Base-by-base conservation (phyloP, 1,284 basidiomycete species). In the Kalmanozyma brasiliensis region DNA sequence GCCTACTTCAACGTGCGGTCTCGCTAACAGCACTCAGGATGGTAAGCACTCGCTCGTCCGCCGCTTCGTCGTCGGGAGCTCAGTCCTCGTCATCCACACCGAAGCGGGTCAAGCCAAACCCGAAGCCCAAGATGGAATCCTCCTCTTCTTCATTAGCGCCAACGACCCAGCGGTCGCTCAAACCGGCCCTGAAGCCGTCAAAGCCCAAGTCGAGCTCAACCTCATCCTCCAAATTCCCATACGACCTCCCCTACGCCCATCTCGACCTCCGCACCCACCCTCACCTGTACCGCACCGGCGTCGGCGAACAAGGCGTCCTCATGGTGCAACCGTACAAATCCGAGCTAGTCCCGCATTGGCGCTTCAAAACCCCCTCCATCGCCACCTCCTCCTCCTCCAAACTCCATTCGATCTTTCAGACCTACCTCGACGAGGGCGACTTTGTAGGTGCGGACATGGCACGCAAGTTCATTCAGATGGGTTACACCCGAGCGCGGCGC, bases 291-390 rank as follows among this genome's bases (percentile, higher is more conserved):
- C 55, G 70, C 20, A 63, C 65, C 0, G 70, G 70, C 36, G 35
- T 60, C 6, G 70, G 70, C 34, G 70, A 73, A 26, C 70, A 73
- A 36, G 70, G 70, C 11, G 70, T 73, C 14, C 49, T 73, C 17
- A 53, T 53, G 49, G 65, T 69, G 2, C 49, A 69, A 19, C 70
- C 70, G 19, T 73, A 73, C 56, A 73, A 73, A 34, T 52, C 65
- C 37, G 66, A 73, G 42, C 33, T 69, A 6, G 30, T 67, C 3
- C 70, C 70, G 0, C 52, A 52, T 14, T 73, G 70, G 70, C 44
- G 49, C 9, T 73, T 73, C 53, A 61, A 62, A 16, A 40, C 52
- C 30, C 64, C 64, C 1, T 8, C 43, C 23, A 33, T 40, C 1
- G 70, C 70, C 4, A 44, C 44, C 19, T 22, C 34, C 3, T 69